Evolutionary conservation across 164 flowering plant species (phyloP), one percentile per base, ranked within the genome.

Genomic region (Chimonanthus salicifolius): DNA sequence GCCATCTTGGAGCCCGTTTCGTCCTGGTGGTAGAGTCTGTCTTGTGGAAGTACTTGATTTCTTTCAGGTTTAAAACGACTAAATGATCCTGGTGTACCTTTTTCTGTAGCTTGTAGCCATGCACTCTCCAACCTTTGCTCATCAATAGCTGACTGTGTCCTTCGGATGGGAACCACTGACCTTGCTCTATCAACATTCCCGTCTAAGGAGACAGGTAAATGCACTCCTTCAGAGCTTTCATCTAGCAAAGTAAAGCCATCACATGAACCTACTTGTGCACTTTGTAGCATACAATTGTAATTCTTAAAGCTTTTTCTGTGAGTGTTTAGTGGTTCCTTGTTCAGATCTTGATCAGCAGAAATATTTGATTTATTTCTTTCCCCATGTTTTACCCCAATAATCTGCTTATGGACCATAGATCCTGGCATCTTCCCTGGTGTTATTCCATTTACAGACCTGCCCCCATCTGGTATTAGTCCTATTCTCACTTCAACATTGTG

Each of bases 1-100:
- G 89, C 74, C 76, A 69, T 77, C 68, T 63, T 60, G 5, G 88
- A 75, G 3, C 78, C 84, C 74, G 74, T 73, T 33, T 83, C 82
- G 77, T 79, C 80, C 49, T 80, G 81, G 58, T 67, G 78, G 69
- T 71, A 75, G 47, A 71, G 72, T 66, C 85, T 90, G 47, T 92
- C 97, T 80, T 92, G 98, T 60, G 99, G 98, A 67, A 91, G 69
- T 43, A 96, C 86, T 83, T 94, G 98, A 81, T 94, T 94, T 83
- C 84, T 89, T 80, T 92, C 99, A 18, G 94, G 94, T 84, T 82
- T 92, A 74, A 83, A 71, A 47, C 86, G 84, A 76, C 77, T 83
- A 78, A 84, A 44, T 45, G 94, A 86, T 21, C 84, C 87, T 64
- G 92, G 88, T 7, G 92, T 85, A 21, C 93, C 91, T 80, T 88